Evolutionary conservation across 768 basidiomycete species (phyloP), one percentile per base, ranked within the genome.

Genomic region (Phallus indusiatus): DNA sequence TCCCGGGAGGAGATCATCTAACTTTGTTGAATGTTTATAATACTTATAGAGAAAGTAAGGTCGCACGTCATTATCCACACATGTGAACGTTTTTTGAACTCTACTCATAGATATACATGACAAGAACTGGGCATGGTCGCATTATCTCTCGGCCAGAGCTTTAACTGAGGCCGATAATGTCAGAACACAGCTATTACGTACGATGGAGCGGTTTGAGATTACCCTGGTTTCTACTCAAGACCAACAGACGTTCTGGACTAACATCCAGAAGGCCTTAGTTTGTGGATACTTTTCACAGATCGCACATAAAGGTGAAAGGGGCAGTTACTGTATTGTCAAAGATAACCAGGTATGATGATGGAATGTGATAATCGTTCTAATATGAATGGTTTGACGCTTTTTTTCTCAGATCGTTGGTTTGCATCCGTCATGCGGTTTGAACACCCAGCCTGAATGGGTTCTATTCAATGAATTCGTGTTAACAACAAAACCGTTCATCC

Each of bases 261-360:
- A 85, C 64, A 85, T 98, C 58, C 82, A 92, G 24, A 85, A 85
- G 71, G 87, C 88, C 0, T 76, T 98, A 20, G 87, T 90, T 5
- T 88, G 86, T 64, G 96, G 94, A 1, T 99, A 90, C 79, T 99
- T 97, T 74, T 97, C 96, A 95, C 95, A 97, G 69, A 83, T 92
- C 11, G 96, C 94, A 7, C 93, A 96, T 71, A 90, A 94, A 68
- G 90, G 91, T 2, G 90, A 92, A 69, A 94, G 90, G 71, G 82
- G 85, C 1, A 81, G 78, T 56, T 98, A 99, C 68, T 62, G 86
- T 62, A 99, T 94, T 0, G 85, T 96, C 60, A 98, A 97, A 74
- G 95, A 99, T 70, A 89, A 94, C 64, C 94, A 96, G 75, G 89
- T 83, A 62, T 18, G 80, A 67, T 18, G 16, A 18, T 34, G 35